phyloP scores from a whole-genome alignment of 1,284 basidiomycete species.

The Puccinia triticina region DNA sequence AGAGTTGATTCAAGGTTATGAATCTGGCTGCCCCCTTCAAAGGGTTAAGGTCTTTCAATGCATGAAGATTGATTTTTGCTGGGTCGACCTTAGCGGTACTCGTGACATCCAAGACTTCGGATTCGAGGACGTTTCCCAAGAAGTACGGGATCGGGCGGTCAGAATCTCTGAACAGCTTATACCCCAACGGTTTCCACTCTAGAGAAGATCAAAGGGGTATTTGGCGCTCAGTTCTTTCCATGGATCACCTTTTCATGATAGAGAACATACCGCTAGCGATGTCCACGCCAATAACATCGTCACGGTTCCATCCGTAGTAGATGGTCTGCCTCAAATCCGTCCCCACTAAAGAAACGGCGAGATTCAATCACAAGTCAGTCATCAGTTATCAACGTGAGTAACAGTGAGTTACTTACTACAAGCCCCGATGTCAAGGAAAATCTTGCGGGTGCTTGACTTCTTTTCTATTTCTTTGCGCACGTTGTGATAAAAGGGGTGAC shows the following conservation, averaged over 20 bases:
- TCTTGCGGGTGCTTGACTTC: background rate
- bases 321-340: conserved; percentile 27
- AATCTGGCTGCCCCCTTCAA: conserved; percentile 18
- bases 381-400: too few relatives aligned
- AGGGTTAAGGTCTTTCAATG: conserved; percentile 22
- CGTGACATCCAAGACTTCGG: background rate
- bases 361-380: background rate
- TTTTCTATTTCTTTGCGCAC: background rate
- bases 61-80: background rate
- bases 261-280: background rate
- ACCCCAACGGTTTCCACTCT: conserved; percentile 13
- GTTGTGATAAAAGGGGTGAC: background rate
- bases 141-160: conserved; percentile 21
- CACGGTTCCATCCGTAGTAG: conserved; percentile 24
- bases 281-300: conserved; percentile 22
- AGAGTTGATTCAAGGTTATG: background rate
- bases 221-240: background rate
- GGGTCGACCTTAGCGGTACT: background rate
- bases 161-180: conserved; percentile 16
- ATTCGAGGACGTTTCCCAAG: conserved; percentile 24
- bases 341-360: background rate
- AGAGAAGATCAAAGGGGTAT: background rate
- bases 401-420: background rate
- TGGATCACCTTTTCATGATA: background rate
- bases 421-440: conserved; percentile 22